These are phyloP conservation scores for Penicillium frequentans DNA, from an alignment of 2,329 filamentous ascomycete genomes.

Conservation along the genomic window DNA sequence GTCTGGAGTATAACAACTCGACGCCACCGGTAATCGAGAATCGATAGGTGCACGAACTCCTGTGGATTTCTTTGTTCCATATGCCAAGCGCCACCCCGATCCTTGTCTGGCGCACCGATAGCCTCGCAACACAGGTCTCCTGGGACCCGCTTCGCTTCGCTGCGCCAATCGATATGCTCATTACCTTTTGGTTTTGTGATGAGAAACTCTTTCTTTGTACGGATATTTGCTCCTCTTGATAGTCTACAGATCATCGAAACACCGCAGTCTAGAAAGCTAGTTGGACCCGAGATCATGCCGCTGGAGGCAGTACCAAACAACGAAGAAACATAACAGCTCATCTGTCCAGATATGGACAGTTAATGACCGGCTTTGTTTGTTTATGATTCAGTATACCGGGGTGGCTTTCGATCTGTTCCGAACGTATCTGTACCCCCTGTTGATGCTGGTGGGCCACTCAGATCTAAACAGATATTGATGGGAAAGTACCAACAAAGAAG, in stretches of 20 bases:
- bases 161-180: neutral
- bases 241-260: neutral
- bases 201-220: neutral
- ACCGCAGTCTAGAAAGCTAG: neutral
- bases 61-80: conserved; percentile 12
- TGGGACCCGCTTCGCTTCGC: neutral
- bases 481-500: neutral
- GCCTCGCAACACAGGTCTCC: neutral
- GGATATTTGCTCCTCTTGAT: neutral
- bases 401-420: neutral
- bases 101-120: conserved; percentile 12
- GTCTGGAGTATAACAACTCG: neutral
- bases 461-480: neutral
- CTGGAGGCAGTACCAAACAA: neutral
- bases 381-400: neutral
- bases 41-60: conserved; percentile 5
- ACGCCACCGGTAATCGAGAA: conserved; percentile 1
- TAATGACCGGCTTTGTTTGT: neutral
- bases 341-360: neutral
- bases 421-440: neutral
- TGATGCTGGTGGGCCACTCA: neutral
- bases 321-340: neutral
- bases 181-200: neutral
- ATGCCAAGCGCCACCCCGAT: neutral
- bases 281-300: neutral